A percentile compares a stretch with the other conserved stretches of the same genome.
Evolutionary conservation across 169 alveolate species (phyloP).

Genomic region (Nephromyces sp.): DNA sequence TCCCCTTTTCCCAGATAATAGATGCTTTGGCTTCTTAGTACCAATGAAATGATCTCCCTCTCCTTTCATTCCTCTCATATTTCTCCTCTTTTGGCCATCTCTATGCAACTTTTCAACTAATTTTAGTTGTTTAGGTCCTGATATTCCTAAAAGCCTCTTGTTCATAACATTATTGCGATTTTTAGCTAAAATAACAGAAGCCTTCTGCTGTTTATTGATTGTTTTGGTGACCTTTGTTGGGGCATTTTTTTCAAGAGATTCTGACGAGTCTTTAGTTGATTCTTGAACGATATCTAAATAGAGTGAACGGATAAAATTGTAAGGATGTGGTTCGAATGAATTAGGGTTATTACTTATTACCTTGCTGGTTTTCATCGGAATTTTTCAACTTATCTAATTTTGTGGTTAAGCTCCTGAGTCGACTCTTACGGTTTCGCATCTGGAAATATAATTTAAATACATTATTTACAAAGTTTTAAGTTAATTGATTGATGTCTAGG

Average conservation of each 20-base stretch:
- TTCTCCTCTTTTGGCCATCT: conserved; percentile 32
- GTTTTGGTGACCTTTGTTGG: neutral
- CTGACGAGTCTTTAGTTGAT: neutral
- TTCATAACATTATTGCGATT: conserved; percentile 4
- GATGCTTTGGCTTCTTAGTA: conserved; percentile 81
- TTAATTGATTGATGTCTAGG: too few species aligned
- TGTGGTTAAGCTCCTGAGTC: too few species aligned
- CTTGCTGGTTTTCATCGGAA: too few species aligned
- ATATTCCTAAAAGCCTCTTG: conserved; percentile 13
- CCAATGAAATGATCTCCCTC: conserved; percentile 81
- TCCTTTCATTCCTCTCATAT: conserved; percentile 53
- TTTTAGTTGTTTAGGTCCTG: conserved; percentile 1
- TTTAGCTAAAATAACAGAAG: neutral
- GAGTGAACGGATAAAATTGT: neutral
- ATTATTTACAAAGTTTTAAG: too few species aligned
- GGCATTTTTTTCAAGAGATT: neutral
- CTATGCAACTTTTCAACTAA: conserved; percentile 7
- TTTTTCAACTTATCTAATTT: too few species aligned
- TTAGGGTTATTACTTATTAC: too few species aligned
- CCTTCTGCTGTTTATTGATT: too few species aligned
- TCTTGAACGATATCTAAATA: neutral
- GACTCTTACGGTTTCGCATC: too few species aligned
- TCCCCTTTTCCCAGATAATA: conserved; percentile 84
- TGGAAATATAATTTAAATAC: too few species aligned
- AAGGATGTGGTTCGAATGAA: too few species aligned